phyloP scores from a whole-genome alignment of 2,329 filamentous ascomycete species.

The Scopulariopsis brevicaulis region DNA sequence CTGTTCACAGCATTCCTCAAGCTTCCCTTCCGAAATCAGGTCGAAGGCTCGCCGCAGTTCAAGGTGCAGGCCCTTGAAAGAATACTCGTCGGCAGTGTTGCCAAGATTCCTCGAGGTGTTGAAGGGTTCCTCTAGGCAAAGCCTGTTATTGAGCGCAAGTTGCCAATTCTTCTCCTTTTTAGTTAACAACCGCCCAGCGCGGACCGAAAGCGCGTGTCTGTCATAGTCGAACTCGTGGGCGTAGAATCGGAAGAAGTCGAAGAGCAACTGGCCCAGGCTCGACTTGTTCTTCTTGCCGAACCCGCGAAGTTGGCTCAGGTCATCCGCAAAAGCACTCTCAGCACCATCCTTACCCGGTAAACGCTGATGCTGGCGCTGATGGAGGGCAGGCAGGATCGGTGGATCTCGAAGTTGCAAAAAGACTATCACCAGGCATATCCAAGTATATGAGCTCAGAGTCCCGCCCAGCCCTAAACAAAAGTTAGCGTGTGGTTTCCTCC shows the following conservation, averaged over 20 bases:
- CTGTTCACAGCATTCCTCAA: conserved; percentile 76
- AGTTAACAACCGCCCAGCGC: conserved; percentile 64
- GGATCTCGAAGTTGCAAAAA: conserved; percentile 83
- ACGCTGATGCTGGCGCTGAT: conserved; percentile 57
- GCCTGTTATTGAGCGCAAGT: conserved; percentile 63
- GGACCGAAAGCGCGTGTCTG: conserved; percentile 72
- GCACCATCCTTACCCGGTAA: conserved; percentile 47
- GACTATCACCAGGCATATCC: conserved; percentile 97
- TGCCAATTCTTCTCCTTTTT: conserved; percentile 88
- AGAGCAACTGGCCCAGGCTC: conserved; percentile 74
- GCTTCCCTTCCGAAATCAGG: conserved; percentile 63
- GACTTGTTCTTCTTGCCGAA: conserved; percentile 75
- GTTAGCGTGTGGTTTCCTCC: conserved; percentile 10
- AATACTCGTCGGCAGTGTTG: conserved; percentile 92
- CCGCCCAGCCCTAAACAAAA: conserved; percentile 63
- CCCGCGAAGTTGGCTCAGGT: conserved; percentile 60
- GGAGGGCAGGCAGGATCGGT: conserved; percentile 75
- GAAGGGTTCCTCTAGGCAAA: conserved; percentile 96
- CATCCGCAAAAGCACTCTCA: conserved; percentile 74
- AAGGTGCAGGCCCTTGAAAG: conserved; percentile 80
- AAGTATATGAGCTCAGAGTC: conserved; percentile 95
- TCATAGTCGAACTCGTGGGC: conserved; percentile 89
- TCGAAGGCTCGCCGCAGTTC: conserved; percentile 86
- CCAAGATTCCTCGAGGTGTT: conserved; percentile 81
- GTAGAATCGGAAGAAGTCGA: conserved; percentile 92